A percentile compares a stretch with the other conserved stretches of the same genome.
Conservation (phyloP, 202 grass and related monocot genomes). For the Setaria viridis region DNA sequence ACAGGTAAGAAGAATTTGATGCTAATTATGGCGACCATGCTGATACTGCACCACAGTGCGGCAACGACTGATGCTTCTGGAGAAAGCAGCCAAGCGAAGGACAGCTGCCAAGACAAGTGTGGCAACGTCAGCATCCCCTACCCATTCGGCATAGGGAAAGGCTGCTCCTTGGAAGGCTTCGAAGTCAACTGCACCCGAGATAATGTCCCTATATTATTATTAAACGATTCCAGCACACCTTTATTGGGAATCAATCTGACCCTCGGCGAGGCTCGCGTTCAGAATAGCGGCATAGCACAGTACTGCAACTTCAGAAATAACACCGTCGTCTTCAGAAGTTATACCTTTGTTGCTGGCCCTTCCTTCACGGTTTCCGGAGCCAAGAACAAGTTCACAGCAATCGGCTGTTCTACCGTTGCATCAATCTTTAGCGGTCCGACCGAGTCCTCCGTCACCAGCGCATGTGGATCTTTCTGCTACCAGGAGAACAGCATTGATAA, state of each 20-base stretch:
- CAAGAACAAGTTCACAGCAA: background rate
- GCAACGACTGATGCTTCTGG: background rate
- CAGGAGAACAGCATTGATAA: background rate
- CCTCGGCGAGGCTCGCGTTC: background rate
- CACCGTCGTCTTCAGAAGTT: too few species aligned
- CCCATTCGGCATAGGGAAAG: constrained; percentile 2
- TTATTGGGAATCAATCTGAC: background rate
- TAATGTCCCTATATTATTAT: background rate
- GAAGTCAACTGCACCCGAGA: background rate
- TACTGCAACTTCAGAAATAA: background rate
- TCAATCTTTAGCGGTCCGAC: too few species aligned
- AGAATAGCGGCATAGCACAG: background rate
- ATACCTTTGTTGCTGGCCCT: too few species aligned
- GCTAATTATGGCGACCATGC: too few species aligned
- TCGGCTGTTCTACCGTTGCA: background rate
- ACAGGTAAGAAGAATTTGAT: too few species aligned
- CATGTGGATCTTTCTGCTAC: too few species aligned
- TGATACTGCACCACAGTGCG: too few species aligned
- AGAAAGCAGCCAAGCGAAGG: background rate
- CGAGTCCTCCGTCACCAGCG: too few species aligned
- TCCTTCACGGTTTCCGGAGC: background rate
- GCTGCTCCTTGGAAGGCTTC: background rate
- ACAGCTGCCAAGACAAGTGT: constrained; percentile 7
- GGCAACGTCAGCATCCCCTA: constrained; percentile 40
- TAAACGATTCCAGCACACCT: background rate